These are phyloP conservation scores for Ajuga chamaepitys DNA, from an alignment of 257 asterid species.

Conservation along the genomic window DNA sequence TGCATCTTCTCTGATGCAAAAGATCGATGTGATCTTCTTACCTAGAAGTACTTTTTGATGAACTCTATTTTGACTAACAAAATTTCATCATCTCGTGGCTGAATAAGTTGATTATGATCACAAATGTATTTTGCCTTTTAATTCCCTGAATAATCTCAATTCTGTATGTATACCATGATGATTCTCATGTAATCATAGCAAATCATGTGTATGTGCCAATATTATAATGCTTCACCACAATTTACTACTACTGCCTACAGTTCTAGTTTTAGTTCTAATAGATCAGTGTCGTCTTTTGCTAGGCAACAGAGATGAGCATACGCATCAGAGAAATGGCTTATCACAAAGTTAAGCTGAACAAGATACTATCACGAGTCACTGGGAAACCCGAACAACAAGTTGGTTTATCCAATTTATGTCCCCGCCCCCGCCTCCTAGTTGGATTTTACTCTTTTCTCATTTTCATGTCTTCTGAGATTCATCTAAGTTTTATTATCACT, in stretches of 20 bases:
- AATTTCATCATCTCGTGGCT: neutral
- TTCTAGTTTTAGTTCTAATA: too few species aligned
- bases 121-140: neutral
- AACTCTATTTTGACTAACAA: neutral
- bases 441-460: neutral
- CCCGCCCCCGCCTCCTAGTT: neutral
- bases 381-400: conserved; percentile 86
- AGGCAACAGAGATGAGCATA: too few species aligned
- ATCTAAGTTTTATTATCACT: neutral
- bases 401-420: conserved; percentile 2
- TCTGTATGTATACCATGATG: too few species aligned
- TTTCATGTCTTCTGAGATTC: neutral
- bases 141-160: too few species aligned
- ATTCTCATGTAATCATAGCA: too few species aligned
- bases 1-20: neutral
- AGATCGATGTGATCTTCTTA: neutral
- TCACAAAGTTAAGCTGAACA: too few species aligned
- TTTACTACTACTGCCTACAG: too few species aligned
- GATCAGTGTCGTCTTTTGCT: too few species aligned
- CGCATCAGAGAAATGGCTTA: too few species aligned
- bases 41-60: neutral
- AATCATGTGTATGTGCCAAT: too few species aligned
- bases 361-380: too few species aligned
- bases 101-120: neutral
- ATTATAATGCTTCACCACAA: too few species aligned